These are phyloP conservation scores for Carnegiea gigantea DNA, from an alignment of 179 eudicot species.

Conservation along the genomic window DNA sequence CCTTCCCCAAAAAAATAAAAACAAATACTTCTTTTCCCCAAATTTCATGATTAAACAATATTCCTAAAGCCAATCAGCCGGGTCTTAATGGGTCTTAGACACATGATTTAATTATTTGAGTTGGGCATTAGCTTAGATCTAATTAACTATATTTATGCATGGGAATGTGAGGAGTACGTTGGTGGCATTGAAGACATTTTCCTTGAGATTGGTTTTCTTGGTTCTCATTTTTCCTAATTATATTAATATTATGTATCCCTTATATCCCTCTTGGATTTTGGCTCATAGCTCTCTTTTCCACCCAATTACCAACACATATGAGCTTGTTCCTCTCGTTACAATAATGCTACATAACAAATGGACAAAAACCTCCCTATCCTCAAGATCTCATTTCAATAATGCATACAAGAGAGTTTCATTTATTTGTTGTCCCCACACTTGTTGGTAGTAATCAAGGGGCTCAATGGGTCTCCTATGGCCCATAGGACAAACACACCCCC, in stretches of 20 bases:
- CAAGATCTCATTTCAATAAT: neutral
- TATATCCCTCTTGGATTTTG: conserved; percentile 22
- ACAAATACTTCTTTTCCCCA: too few species aligned
- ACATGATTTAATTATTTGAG: neutral
- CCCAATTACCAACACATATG: conserved; percentile 23
- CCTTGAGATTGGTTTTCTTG: conserved; percentile 30
- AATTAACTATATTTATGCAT: neutral
- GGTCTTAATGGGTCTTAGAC: neutral
- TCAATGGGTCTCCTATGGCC: too few species aligned
- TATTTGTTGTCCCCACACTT: too few species aligned
- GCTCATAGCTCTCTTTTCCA: conserved; percentile 16
- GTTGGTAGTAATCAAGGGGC: too few species aligned
- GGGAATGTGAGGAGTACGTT: conserved; percentile 38
- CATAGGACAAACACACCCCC: too few species aligned
- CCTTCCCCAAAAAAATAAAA: too few species aligned
- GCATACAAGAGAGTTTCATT: too few species aligned
- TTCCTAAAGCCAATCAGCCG: conserved; percentile 5
- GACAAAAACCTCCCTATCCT: neutral
- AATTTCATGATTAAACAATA: neutral
- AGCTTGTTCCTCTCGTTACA: conserved; percentile 20
- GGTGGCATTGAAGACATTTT: conserved; percentile 35
- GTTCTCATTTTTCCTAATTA: conserved; percentile 1
- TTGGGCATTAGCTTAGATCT: neutral
- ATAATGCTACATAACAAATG: neutral
- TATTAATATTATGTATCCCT: conserved; percentile 2